A percentile compares a stretch with the other conserved stretches of the same genome.
Evolutionary conservation across 441 rosid species (phyloP).

Genomic region (Erysimum cheiri): DNA sequence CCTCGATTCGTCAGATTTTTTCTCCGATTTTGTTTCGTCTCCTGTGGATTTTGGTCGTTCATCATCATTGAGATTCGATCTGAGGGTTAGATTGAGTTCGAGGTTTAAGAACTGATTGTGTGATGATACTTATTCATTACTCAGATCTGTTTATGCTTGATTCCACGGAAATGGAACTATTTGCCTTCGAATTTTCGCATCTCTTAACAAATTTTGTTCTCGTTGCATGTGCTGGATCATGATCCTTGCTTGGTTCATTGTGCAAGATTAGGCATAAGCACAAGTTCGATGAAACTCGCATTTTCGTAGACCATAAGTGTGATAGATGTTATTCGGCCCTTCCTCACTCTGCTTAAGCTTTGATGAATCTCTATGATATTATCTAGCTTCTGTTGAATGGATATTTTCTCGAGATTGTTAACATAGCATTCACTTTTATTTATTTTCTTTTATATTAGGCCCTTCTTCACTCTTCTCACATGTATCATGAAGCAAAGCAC

Average conservation of each 20-base stretch:
- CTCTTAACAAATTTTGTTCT: not conserved
- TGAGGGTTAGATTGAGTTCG: constrained; percentile 12
- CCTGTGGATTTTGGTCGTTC: not conserved
- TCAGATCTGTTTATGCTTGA: constrained; percentile 26
- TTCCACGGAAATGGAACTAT: constrained; percentile 21
- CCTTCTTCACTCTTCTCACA: constrained; percentile 97
- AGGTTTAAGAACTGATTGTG: constrained; percentile 30
- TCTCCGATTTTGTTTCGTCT: not conserved
- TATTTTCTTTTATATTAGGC: constrained; percentile 55
- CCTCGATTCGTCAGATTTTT: constrained; percentile 3
- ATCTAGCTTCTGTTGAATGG: constrained; percentile 13
- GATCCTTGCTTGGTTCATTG: constrained; percentile 23
- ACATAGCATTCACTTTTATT: not conserved
- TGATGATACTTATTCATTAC: constrained; percentile 15
- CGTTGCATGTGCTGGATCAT: constrained; percentile 18
- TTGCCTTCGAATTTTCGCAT: not conserved
- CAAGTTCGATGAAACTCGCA: not conserved
- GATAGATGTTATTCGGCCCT: constrained; percentile 6
- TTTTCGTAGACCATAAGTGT: not conserved
- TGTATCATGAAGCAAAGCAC: constrained; percentile 93
- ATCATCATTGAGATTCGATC: constrained; percentile 27
- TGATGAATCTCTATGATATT: constrained; percentile 4
- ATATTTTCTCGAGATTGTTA: not conserved
- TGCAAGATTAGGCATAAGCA: not conserved
- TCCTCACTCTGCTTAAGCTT: constrained; percentile 16